Percentiles rank a stretch among this genome's conserved stretches.
Conservation (phyloP, 441 rosid species). For the Erodium trifolium region DNA sequence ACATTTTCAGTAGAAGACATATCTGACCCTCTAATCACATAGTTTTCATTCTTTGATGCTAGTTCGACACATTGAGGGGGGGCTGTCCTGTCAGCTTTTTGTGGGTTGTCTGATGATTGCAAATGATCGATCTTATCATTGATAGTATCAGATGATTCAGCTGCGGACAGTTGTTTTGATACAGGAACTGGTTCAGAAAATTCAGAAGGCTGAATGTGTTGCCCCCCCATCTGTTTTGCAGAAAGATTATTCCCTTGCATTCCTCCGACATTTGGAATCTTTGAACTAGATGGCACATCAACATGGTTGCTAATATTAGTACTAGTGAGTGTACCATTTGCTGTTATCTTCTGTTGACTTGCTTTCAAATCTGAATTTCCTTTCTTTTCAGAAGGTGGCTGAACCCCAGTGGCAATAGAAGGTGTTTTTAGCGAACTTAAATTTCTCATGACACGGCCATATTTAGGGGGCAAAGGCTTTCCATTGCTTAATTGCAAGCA, state of each 20-base stretch:
- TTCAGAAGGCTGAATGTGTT: slow-evolving; percentile 24
- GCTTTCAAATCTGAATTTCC: slow-evolving; percentile 33
- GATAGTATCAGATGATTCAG: slow-evolving; percentile 16
- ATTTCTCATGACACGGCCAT: slow-evolving; percentile 84
- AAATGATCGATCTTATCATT: slow-evolving; percentile 24
- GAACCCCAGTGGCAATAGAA: slow-evolving; percentile 43
- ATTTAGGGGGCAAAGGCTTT: slow-evolving; percentile 83
- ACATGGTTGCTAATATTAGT: slow-evolving; percentile 20
- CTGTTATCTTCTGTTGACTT: slow-evolving; percentile 38
- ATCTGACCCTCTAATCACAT: slow-evolving; percentile 10
- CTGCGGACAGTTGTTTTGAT: slow-evolving; percentile 26
- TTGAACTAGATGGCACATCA: slow-evolving; percentile 29
- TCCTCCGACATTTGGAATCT: slow-evolving; percentile 31
- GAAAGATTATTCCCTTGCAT: slow-evolving; percentile 22
- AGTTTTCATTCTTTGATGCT: slow-evolving; percentile 18
- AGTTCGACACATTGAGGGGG: slow-evolving; percentile 24
- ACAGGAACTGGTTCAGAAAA: slow-evolving; percentile 29
- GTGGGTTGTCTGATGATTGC: slow-evolving; percentile 27
- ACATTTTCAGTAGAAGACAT: neutral
- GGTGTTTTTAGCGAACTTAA: slow-evolving; percentile 43
- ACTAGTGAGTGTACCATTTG: slow-evolving; percentile 32
- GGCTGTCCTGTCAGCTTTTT: slow-evolving; percentile 22
- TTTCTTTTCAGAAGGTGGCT: slow-evolving; percentile 51
- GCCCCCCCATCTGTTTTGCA: neutral
- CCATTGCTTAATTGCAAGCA: slow-evolving; percentile 68